A percentile compares a stretch with the other conserved stretches of the same genome.
Evolutionary conservation across 129 eudicot species (phyloP).

Genomic region (Pittosporum tobira): DNA sequence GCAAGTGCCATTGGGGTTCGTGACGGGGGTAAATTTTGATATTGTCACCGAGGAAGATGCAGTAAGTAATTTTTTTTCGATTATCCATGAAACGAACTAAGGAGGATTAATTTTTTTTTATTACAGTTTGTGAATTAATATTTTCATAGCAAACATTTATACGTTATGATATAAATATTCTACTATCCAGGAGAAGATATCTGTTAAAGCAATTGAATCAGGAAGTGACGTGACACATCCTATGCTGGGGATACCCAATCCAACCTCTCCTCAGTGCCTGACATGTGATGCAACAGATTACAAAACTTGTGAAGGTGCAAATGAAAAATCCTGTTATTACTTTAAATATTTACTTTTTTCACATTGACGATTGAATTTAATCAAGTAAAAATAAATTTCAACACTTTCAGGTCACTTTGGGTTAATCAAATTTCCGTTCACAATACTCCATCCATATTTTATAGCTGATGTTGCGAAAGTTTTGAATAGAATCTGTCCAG

Average conservation of each 20-base stretch:
- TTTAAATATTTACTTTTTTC: background rate
- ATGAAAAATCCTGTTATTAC: background rate
- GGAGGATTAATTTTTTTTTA: background rate
- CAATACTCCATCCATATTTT: constrained; percentile 74
- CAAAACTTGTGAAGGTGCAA: constrained; percentile 70
- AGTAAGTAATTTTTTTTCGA: constrained; percentile 34
- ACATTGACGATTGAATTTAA: background rate
- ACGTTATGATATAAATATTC: background rate
- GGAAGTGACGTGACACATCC: constrained; percentile 74
- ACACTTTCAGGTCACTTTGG: constrained; percentile 76
- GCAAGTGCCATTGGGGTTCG: constrained; percentile 43
- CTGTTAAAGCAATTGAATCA: constrained; percentile 40
- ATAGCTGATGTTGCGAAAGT: constrained; percentile 61
- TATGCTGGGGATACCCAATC: constrained; percentile 69
- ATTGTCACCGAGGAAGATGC: constrained; percentile 67
- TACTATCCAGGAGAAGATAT: constrained; percentile 46
- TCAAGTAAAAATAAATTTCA: background rate
- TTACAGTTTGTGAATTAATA: background rate
- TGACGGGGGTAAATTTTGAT: constrained; percentile 50
- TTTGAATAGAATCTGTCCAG: constrained; percentile 77
- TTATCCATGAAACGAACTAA: background rate
- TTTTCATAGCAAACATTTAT: background rate
- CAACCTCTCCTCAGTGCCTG: constrained; percentile 42
- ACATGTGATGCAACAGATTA: constrained; percentile 71
- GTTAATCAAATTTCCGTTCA: constrained; percentile 52